Conservation (phyloP, 805 yeast genomes). For the Candida nitratophila region DNA sequence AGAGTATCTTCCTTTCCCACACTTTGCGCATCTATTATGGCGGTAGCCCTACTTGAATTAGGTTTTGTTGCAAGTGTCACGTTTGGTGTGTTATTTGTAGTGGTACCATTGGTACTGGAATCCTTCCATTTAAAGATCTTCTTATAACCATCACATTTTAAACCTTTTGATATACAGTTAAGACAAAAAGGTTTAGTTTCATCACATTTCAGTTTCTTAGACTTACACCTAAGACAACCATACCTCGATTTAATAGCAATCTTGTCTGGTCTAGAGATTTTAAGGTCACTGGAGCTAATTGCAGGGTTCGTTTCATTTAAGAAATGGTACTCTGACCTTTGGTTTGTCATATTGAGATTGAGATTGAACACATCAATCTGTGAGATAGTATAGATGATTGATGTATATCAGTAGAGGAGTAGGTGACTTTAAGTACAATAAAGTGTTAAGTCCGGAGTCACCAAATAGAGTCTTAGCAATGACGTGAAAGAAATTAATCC, state of each 20-base stretch:
- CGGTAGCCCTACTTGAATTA: no score
- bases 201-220: constrained; percentile 19
- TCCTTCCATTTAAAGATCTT: constrained; percentile 10
- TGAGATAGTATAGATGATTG: neutral
- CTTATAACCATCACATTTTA: constrained; percentile 12
- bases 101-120: constrained; percentile 1
- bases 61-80: no score
- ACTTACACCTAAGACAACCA: constrained; percentile 36
- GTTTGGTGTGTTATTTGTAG: neutral
- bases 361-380: neutral
- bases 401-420: neutral
- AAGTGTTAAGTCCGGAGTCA: no score
- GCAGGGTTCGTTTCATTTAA: no score
- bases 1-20: no score
- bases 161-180: constrained; percentile 27
- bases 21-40: no score
- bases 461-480: no score
- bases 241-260: constrained; percentile 3
- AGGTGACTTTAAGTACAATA: no score
- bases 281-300: no score
- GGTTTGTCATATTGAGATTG: no score
- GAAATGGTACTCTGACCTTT: neutral
- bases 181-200: constrained; percentile 28
- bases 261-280: constrained; percentile 39
- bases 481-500: no score